Percentiles rank a stretch among this genome's conserved stretches.
Conservation (phyloP, 108 stramenopile genomes). For the Skeletonema grethae region DNA sequence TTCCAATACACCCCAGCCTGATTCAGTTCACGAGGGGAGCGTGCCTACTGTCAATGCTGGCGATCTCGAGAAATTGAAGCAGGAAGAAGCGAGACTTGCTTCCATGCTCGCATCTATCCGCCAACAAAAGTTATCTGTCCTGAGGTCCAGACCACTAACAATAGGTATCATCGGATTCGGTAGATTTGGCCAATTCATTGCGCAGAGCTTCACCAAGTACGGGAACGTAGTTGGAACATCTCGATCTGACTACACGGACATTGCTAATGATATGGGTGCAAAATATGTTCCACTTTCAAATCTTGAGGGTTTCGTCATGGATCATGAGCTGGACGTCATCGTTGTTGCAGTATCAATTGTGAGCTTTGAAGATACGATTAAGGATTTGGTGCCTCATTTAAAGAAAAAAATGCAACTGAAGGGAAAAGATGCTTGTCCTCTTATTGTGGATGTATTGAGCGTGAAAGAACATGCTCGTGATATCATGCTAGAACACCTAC, state of each 20-base stretch:
- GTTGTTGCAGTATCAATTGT: slow-evolving; percentile 97
- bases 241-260: slow-evolving; percentile 59
- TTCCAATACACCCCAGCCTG: slow-evolving; percentile 4
- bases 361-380: slow-evolving; percentile 82
- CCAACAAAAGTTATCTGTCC: slow-evolving; percentile 46
- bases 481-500: slow-evolving; percentile 82
- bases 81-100: slow-evolving; percentile 36
- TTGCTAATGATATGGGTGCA: slow-evolving; percentile 62
- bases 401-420: slow-evolving; percentile 36
- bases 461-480: slow-evolving; percentile 96
- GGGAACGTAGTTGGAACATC: slow-evolving; percentile 55
- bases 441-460: slow-evolving; percentile 95
- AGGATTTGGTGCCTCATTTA: slow-evolving; percentile 43
- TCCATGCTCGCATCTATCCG: slow-evolving; percentile 46
- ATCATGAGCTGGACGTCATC: slow-evolving; percentile 74
- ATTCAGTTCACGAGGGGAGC: slow-evolving; percentile 8
- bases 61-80: slow-evolving; percentile 34
- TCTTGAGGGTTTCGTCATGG: slow-evolving; percentile 53
- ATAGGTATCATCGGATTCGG: slow-evolving; percentile 97
- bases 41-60: slow-evolving; percentile 22
- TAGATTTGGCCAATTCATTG: slow-evolving; percentile 91
- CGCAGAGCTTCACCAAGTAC: slow-evolving; percentile 57
- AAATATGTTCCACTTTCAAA: slow-evolving; percentile 58
- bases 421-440: slow-evolving; percentile 61
- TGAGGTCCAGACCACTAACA: slow-evolving; percentile 69